phyloP scores from a whole-genome alignment of 495 filamentous ascomycete genomes.

The Aspergillus mulundensis region DNA sequence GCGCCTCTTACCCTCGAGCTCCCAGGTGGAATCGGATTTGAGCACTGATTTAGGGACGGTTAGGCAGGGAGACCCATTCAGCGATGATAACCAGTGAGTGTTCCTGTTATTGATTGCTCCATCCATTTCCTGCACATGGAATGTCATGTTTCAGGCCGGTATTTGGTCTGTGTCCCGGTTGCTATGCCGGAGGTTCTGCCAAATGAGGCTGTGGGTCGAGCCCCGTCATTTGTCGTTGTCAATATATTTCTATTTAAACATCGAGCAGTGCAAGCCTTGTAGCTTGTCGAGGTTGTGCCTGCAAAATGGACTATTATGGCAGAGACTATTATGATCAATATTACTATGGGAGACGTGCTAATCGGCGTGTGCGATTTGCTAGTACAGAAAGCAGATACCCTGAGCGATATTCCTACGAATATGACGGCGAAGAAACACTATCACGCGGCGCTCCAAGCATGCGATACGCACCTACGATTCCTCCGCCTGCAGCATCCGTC shows the following conservation, averaged over 20 bases:
- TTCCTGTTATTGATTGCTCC: neutral
- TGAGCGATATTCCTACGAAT: constrained; percentile 26
- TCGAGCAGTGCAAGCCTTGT: neutral
- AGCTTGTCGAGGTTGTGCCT: neutral
- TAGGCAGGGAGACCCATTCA: constrained; percentile 18
- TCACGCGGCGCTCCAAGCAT: constrained; percentile 55
- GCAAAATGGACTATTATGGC: neutral
- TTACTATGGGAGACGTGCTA: constrained; percentile 21
- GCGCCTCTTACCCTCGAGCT: constrained; percentile 56
- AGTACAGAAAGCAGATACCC: constrained; percentile 28
- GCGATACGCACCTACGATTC: constrained; percentile 51
- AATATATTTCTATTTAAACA: neutral
- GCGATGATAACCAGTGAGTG: constrained; percentile 21
- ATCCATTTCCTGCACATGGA: neutral
- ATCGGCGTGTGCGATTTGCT: constrained; percentile 11
- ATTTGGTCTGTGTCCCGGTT: constrained; percentile 4
- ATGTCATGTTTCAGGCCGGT: constrained; percentile 16
- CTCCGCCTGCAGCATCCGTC: constrained; percentile 44
- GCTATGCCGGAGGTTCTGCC: constrained; percentile 3
- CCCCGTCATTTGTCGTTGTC: neutral
- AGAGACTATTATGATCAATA: too few species aligned
- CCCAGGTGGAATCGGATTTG: constrained; percentile 34
- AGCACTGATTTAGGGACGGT: constrained; percentile 19
- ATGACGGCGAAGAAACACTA: constrained; percentile 29
- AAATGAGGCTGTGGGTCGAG: neutral